These are phyloP conservation scores for Kodamaea ohmeri DNA, from an alignment of 1,139 yeast genomes.

Conservation along the genomic window DNA sequence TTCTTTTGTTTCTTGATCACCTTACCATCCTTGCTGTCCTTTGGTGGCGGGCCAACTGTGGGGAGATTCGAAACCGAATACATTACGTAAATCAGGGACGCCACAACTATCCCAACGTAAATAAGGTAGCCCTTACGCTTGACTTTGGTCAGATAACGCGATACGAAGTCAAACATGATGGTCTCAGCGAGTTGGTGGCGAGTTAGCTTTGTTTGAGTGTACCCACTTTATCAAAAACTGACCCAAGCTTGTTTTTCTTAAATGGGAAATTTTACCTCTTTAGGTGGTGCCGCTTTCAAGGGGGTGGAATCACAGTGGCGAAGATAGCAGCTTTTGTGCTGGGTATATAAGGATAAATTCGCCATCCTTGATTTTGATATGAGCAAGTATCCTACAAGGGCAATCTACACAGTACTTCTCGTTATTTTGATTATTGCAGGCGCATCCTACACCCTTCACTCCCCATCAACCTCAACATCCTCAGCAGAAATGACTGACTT, in stretches of 20 bases:
- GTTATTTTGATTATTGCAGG: slow-evolving; percentile 7
- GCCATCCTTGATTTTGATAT: slow-evolving; percentile 3
- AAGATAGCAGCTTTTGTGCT: slow-evolving; percentile 5
- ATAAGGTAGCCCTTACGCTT: slow-evolving; percentile 38
- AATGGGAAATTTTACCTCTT: slow-evolving; percentile 1
- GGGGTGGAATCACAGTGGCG: slow-evolving; percentile 8
- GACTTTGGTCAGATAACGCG: slow-evolving; percentile 26
- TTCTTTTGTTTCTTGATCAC: background rate
- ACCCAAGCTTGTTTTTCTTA: too few species aligned
- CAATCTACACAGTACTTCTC: slow-evolving; percentile 7
- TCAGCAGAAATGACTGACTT: slow-evolving; percentile 17
- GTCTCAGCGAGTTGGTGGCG: background rate
- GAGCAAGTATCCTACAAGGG: slow-evolving; percentile 7
- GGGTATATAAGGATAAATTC: slow-evolving; percentile 3
- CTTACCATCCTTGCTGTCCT: slow-evolving; percentile 6
- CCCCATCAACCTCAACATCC: background rate
- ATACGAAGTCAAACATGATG: slow-evolving; percentile 19
- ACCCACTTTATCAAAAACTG: background rate
- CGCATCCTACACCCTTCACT: slow-evolving; percentile 6
- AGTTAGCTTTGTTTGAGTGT: background rate
- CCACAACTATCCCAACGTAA: slow-evolving; percentile 32
- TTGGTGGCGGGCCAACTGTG: slow-evolving; percentile 14
- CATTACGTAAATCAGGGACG: slow-evolving; percentile 35
- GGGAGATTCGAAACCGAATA: slow-evolving; percentile 34
- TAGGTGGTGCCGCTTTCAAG: slow-evolving; percentile 6